phyloP scores from a whole-genome alignment of 805 yeast genomes.

The Starmerella apis region DNA sequence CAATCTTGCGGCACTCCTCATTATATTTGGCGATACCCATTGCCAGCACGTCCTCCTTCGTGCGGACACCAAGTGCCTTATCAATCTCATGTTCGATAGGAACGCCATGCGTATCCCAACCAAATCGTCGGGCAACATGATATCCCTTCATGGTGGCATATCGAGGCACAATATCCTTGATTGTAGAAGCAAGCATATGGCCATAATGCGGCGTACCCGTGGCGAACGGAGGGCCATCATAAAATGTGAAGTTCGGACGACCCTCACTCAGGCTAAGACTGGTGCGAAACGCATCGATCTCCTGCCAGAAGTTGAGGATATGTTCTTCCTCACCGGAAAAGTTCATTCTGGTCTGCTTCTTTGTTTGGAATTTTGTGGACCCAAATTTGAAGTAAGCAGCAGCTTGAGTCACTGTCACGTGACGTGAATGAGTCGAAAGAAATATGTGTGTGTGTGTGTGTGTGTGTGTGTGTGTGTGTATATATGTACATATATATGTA shows the following conservation, averaged over 20 bases:
- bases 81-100: constrained; percentile 98
- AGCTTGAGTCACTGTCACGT: constrained; percentile 5
- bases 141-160: constrained; percentile 96
- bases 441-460: too few relatives aligned
- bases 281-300: constrained; percentile 86
- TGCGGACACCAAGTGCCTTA: constrained; percentile 86
- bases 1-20: constrained; percentile 89
- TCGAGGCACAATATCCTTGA: constrained; percentile 93
- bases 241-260: constrained; percentile 79
- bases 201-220: constrained; percentile 99
- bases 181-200: constrained; percentile 91
- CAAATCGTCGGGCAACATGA: constrained; percentile 93
- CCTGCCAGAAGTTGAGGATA: constrained; percentile 72
- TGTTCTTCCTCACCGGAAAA: constrained; percentile 88
- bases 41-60: constrained; percentile 87
- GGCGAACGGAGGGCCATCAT: constrained; percentile 99
- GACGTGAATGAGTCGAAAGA: neutral
- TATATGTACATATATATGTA: too few relatives aligned
- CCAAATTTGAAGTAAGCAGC: neutral
- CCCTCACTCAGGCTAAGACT: constrained; percentile 74
- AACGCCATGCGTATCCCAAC: constrained; percentile 99
- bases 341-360: constrained; percentile 29
- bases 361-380: neutral
- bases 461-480: too few relatives aligned
- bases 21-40: constrained; percentile 93